Conservation (phyloP, 768 basidiomycete species). For the Cytidiella melzeri region DNA sequence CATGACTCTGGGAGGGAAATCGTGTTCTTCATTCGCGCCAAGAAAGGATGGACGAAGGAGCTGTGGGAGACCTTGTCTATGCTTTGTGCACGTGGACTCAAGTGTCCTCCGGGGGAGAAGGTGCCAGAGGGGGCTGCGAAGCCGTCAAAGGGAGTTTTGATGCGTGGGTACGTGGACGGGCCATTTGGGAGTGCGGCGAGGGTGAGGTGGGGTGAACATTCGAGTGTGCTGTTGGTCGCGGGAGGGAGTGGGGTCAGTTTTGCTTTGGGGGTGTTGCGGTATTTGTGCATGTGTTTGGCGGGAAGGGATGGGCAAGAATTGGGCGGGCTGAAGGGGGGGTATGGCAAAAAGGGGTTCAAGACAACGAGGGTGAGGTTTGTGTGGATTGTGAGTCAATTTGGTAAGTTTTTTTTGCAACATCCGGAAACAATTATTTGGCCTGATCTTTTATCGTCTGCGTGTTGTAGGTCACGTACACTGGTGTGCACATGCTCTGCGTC, state of each 20-base stretch:
- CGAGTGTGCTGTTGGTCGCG: constrained; percentile 54
- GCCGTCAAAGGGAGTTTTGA: constrained; percentile 42
- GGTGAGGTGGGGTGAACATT: constrained; percentile 51
- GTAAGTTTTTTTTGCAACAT: constrained; percentile 32
- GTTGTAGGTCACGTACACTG: constrained; percentile 65
- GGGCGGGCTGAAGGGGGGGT: constrained; percentile 41
- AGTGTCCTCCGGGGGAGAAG: constrained; percentile 24
- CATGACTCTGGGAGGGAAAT: constrained; percentile 48
- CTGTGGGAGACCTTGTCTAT: constrained; percentile 52
- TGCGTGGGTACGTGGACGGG: constrained; percentile 57
- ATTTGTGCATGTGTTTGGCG: constrained; percentile 51
- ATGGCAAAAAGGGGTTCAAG: constrained; percentile 33
- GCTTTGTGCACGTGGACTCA: constrained; percentile 27
- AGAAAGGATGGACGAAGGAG: constrained; percentile 61
- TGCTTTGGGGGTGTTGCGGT: constrained; percentile 59
- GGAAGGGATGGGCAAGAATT: constrained; percentile 45
- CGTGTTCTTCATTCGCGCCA: constrained; percentile 62
- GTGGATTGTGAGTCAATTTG: constrained; percentile 73
- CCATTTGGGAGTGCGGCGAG: constrained; percentile 64
- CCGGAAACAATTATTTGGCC: constrained; percentile 6
- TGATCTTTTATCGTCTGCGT: neutral
- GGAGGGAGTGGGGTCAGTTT: constrained; percentile 78
- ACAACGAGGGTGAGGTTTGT: constrained; percentile 62
- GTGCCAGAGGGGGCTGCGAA: constrained; percentile 24
- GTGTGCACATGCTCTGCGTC: constrained; percentile 62